Evolutionary conservation across 805 yeast genomes (phyloP).

Genomic region (Kuraishia piskuri): DNA sequence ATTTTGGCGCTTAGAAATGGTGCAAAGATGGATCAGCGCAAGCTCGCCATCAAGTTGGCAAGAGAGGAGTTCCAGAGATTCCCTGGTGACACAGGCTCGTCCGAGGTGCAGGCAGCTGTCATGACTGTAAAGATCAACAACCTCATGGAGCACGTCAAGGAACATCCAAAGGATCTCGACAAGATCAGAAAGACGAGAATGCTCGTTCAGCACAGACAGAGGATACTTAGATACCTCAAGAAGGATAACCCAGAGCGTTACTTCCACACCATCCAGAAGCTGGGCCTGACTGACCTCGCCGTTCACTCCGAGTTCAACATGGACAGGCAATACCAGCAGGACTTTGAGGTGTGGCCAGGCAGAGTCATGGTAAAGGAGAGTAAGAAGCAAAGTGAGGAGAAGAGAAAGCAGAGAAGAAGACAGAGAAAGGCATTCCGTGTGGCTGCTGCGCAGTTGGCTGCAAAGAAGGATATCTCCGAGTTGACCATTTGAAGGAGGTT

Average conservation of each 20-base stretch:
- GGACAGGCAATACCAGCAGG: constrained; percentile 72
- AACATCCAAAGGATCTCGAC: constrained; percentile 63
- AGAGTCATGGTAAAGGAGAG: constrained; percentile 51
- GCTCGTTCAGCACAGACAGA: constrained; percentile 85
- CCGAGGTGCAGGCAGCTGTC: constrained; percentile 94
- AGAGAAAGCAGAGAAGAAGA: constrained; percentile 36
- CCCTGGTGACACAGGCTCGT: constrained; percentile 89
- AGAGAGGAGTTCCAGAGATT: constrained; percentile 70
- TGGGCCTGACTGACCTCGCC: constrained; percentile 79
- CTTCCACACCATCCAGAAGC: constrained; percentile 76
- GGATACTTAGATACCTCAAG: constrained; percentile 73
- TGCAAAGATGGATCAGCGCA: constrained; percentile 44
- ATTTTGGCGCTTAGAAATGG: constrained; percentile 71
- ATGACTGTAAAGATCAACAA: constrained; percentile 74
- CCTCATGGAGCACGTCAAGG: constrained; percentile 63
- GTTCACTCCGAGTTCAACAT: constrained; percentile 74
- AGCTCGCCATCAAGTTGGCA: constrained; percentile 56
- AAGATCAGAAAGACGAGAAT: constrained; percentile 68
- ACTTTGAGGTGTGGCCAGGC: constrained; percentile 72
- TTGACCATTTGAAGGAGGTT: background rate
- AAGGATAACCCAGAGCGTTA: constrained; percentile 73
- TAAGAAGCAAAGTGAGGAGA: constrained; percentile 36
- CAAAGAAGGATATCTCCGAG: background rate
- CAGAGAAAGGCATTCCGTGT: constrained; percentile 30
- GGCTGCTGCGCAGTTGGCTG: constrained; percentile 13